Evolutionary conservation across 305 asterid species (phyloP).

Genomic region (Solanum hybrid): DNA sequence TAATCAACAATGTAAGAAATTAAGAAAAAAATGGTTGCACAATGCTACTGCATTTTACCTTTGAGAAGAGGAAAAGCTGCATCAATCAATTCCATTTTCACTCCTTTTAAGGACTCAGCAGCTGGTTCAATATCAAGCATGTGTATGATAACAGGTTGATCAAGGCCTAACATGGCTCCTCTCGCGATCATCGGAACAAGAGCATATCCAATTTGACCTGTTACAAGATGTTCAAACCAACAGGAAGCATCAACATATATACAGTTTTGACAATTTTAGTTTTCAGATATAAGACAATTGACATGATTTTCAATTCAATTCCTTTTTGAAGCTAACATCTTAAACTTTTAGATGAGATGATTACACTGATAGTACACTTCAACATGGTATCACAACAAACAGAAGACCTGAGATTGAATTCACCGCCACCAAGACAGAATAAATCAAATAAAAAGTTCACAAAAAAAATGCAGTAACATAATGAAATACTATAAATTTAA

Average conservation of each 20-base stretch:
- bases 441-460: not conserved
- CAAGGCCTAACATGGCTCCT: slow-evolving; percentile 74
- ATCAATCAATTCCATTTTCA: slow-evolving; percentile 75
- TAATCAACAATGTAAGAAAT: not conserved
- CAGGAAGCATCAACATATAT: not conserved
- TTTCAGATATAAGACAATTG: not conserved
- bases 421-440: not conserved
- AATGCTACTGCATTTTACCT: slow-evolving; percentile 23
- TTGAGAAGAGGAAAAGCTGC: slow-evolving; percentile 82
- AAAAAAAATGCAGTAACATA: not conserved
- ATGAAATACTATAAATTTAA: not conserved
- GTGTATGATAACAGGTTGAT: slow-evolving; percentile 77
- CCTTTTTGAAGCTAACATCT: not conserved
- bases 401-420: not conserved
- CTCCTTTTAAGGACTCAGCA: slow-evolving; percentile 47
- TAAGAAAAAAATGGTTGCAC: not conserved
- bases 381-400: not conserved
- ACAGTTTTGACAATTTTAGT: not conserved
- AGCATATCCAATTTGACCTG: slow-evolving; percentile 91
- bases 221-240: not conserved
- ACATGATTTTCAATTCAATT: not conserved
- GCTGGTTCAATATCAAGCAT: slow-evolving; percentile 72
- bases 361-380: not conserved
- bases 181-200: slow-evolving; percentile 82
- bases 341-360: not conserved